A percentile compares a stretch with the other conserved stretches of the same genome.
These are phyloP conservation scores for Trypanosoma platydactyli DNA, from an alignment of 208 protist genomes.

Conservation along the genomic window DNA sequence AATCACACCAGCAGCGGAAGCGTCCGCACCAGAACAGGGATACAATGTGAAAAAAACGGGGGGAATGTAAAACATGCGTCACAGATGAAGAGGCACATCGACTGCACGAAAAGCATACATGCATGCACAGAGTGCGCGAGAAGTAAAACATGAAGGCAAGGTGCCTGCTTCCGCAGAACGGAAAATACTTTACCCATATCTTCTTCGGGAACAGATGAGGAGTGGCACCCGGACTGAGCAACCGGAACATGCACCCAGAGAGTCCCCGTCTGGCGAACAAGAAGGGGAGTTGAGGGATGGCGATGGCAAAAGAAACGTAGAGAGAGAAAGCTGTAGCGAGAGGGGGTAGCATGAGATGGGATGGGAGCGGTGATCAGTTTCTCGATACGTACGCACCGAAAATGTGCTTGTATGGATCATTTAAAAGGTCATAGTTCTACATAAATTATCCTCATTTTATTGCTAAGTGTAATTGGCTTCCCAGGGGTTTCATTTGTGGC, in stretches of 20 bases:
- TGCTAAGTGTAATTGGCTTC: no score
- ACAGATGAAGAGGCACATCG: no score
- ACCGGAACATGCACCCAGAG: constrained; percentile 41
- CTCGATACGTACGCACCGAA: constrained; percentile 24
- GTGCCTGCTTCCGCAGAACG: no score
- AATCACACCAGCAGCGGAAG: constrained; percentile 13
- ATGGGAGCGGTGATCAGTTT: constrained; percentile 7
- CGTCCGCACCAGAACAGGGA: no score
- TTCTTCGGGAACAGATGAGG: constrained; percentile 57
- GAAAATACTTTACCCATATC: not conserved
- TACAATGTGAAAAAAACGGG: no score
- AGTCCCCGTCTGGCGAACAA: constrained; percentile 28
- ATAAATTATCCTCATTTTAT: no score
- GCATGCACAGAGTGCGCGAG: no score
- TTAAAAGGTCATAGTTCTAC: no score
- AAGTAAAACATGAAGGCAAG: no score
- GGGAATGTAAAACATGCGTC: no score
- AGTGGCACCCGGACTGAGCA: constrained; percentile 26
- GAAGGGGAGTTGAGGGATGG: not conserved
- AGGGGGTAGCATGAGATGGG: not conserved
- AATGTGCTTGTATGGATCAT: constrained; percentile 3
- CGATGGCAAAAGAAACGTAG: not conserved
- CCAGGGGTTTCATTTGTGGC: no score
- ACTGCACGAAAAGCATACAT: no score
- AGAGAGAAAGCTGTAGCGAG: not conserved